Conservation (phyloP, 768 basidiomycete genomes). For the Boletus sp. region DNA sequence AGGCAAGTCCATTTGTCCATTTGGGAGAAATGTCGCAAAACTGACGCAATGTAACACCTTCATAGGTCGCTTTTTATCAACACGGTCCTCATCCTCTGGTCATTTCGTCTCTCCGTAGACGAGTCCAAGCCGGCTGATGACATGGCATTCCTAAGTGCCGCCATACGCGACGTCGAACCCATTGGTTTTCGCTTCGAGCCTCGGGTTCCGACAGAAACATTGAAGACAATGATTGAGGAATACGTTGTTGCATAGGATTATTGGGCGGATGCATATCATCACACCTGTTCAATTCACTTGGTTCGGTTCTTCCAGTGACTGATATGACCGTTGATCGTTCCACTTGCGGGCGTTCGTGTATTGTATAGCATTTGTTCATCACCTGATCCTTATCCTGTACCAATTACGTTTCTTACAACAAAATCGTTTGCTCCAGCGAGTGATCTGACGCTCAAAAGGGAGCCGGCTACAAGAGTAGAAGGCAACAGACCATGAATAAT, state of each 20-base stretch:
- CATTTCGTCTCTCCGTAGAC: constrained; percentile 51
- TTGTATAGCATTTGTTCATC: not conserved
- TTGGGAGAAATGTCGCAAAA: not conserved
- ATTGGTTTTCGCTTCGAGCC: constrained; percentile 56
- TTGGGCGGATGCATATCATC: not conserved
- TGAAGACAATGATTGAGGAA: constrained; percentile 6
- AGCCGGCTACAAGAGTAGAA: not conserved
- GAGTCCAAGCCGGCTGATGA: constrained; percentile 51
- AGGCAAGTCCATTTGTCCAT: constrained; percentile 27
- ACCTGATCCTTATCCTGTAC: not conserved
- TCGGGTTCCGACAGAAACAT: constrained; percentile 20
- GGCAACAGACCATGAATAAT: not conserved
- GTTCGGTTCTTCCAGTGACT: not conserved
- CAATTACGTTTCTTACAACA: not conserved
- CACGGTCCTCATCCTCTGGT: constrained; percentile 58
- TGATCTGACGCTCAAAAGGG: not conserved
- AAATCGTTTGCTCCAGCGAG: not conserved
- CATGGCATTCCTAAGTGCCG: constrained; percentile 44
- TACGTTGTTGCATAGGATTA: not conserved
- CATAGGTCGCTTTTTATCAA: constrained; percentile 59
- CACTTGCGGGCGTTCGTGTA: not conserved
- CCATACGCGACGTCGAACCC: constrained; percentile 33
- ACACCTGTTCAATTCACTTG: not conserved
- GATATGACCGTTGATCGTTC: not conserved
- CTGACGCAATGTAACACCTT: not conserved